Base-by-base conservation (phyloP, 2,329 filamentous ascomycete genomes). In the Penicillium sp. region DNA sequence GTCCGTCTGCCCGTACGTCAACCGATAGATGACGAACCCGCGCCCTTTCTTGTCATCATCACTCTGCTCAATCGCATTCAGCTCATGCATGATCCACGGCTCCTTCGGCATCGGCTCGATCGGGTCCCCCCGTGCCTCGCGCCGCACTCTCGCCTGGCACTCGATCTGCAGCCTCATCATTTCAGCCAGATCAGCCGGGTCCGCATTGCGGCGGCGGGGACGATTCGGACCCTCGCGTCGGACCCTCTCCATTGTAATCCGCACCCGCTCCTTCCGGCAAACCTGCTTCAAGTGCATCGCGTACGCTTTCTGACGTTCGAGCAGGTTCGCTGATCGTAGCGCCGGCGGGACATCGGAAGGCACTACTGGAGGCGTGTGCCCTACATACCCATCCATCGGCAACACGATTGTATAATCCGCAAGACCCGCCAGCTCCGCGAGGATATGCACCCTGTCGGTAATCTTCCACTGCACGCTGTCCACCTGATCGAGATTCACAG, bases 341-440 rank as follows among this genome's bases (percentile, higher is more conserved):
- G 31, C 35, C 3, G 48, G 13, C 0, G 15, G 47, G 2, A 46
- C n/a, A 6, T n/a, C 21, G 0, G 31, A 3, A 3, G 48, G 47
- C 0, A 46, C 23, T 1, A 23, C n/a, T 1, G 57, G 41, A 7
- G 41, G 7, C 3, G 50, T 53, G 21, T 54, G 54, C 5, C 70
- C 70, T 15, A 65, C 65, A 44, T 73, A 73, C 7, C 67, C 71
- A 11, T 69, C 19, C 69, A 73, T 72, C 1, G 70, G 67, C 2
- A 73, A 61, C 55, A 67, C 54, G 35, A 73, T 71, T 3, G 58
- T 60, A 26, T 62, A 70, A 45, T 73, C 71, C 0, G 71, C 71
- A 7, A 49, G 17, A 1, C 58, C 51, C 1, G 45, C 48, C 19
- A 67, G 61, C 19, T 71, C 66, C 9, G 56, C 15, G 9, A 73